Percentiles rank a stretch among this genome's conserved stretches.
phyloP scores from a whole-genome alignment of 768 basidiomycete species.

The Solioccasus polychromus region DNA sequence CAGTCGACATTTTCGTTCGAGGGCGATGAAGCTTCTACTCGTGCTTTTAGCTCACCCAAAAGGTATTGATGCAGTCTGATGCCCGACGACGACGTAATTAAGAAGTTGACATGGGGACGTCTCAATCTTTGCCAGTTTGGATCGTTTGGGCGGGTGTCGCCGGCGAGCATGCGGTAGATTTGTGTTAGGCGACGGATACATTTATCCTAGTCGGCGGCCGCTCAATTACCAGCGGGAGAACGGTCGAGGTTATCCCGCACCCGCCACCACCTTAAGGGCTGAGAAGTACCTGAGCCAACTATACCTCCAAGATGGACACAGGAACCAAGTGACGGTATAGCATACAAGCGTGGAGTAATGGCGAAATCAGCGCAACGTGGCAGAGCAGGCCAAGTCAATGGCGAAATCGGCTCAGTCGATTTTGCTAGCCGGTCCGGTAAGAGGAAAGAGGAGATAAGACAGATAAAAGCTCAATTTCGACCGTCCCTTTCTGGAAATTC shows the following conservation, averaged over 20 bases:
- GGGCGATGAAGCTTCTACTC: too few species aligned
- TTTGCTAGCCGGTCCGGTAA: too few species aligned
- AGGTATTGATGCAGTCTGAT: too few species aligned
- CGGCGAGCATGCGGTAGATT: neutral
- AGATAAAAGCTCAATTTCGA: conserved; percentile 11
- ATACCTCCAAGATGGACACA: too few species aligned
- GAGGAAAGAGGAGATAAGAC: conserved; percentile 9
- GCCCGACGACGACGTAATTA: too few species aligned
- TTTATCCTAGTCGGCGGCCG: too few species aligned
- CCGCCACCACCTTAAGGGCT: too few species aligned
- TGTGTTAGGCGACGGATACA: neutral
- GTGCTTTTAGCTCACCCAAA: too few species aligned
- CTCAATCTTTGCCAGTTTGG: neutral
- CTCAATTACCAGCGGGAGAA: too few species aligned
- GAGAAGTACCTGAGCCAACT: neutral
- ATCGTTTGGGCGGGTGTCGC: too few species aligned
- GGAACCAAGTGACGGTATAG: neutral
- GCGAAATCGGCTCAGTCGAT: conserved; percentile 24
- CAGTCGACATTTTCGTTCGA: too few species aligned
- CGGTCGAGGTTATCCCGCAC: too few species aligned
- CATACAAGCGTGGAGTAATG: conserved; percentile 8
- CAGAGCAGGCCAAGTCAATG: conserved; percentile 10
- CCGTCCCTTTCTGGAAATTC: neutral
- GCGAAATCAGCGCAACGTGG: conserved; percentile 27
- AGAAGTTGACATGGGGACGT: conserved; percentile 9